Evolutionary conservation across 768 basidiomycete species (phyloP).

Genomic region (Agrocybe pediades): DNA sequence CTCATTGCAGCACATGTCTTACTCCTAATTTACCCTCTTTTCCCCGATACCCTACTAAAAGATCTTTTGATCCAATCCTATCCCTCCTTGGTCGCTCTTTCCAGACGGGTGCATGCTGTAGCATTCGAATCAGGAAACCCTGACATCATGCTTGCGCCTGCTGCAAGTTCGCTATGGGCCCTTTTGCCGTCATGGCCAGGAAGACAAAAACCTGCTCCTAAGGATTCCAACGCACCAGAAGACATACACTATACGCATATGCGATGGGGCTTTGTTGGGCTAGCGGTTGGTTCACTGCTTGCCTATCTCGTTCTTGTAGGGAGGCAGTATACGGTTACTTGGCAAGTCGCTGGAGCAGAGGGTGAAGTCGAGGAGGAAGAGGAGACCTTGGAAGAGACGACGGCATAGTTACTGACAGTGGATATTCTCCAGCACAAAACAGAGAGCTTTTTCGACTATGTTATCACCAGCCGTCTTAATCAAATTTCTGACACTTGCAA

Average conservation of each 20-base stretch:
- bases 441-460: no score
- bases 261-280: conserved; percentile 55
- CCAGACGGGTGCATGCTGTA: conserved; percentile 46
- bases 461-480: no score
- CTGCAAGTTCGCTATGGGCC: conserved; percentile 36
- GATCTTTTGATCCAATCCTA: conserved; percentile 57
- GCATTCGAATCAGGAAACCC: conserved; percentile 26
- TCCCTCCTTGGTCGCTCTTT: conserved; percentile 58
- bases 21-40: conserved; percentile 57
- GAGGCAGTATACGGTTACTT: conserved; percentile 11
- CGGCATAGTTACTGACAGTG: not conserved
- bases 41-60: conserved; percentile 61
- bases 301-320: conserved; percentile 37
- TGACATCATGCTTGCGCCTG: conserved; percentile 6
- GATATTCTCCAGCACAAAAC: no score
- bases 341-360: conserved; percentile 7
- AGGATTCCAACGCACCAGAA: conserved; percentile 31
- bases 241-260: conserved; percentile 49
- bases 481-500: no score
- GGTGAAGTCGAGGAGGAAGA: conserved; percentile 8
- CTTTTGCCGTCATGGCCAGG: conserved; percentile 38
- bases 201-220: conserved; percentile 9
- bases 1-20: conserved; percentile 70
- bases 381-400: not conserved
- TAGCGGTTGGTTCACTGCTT: conserved; percentile 43